Percentiles rank a stretch among this genome's conserved stretches.
Evolutionary conservation across 2,329 filamentous ascomycete genomes (phyloP).

Genomic region (Chrysoporthe austroafricana): DNA sequence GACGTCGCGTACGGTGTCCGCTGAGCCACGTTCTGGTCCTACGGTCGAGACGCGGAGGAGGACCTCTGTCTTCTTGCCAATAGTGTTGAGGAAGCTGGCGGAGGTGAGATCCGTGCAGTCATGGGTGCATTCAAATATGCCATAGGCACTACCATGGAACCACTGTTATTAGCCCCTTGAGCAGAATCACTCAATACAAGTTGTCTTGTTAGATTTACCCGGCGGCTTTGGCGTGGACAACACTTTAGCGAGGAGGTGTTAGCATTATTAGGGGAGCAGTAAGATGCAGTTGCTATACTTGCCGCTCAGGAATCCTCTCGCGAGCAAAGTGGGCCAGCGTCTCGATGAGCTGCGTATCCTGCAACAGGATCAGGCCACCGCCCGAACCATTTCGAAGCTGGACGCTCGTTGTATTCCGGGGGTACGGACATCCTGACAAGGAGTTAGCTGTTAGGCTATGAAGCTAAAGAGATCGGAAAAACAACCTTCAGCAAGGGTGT

Average conservation of each 20-base stretch:
- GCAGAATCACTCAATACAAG: no score
- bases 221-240: slow-evolving; percentile 32
- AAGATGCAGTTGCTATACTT: no score
- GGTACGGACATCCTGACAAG: no score
- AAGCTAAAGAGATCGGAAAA: no score
- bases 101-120: slow-evolving; percentile 30
- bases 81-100: not conserved
- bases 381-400: slow-evolving; percentile 29
- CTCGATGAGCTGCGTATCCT: slow-evolving; percentile 69
- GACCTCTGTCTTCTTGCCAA: slow-evolving; percentile 55
- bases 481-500: no score
- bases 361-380: slow-evolving; percentile 52
- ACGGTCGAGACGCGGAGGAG: slow-evolving; percentile 78
- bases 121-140: slow-evolving; percentile 34
- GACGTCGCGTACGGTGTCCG: slow-evolving; percentile 76
- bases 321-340: slow-evolving; percentile 59
- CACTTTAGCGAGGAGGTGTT: no score
- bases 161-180: no score
- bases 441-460: no score
- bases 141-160: slow-evolving; percentile 27
- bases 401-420: slow-evolving; percentile 17
- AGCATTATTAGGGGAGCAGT: no score
- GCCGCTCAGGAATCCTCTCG: slow-evolving; percentile 33
- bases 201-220: slow-evolving; percentile 13
- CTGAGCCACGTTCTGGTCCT: slow-evolving; percentile 71